Evolutionary conservation across 495 filamentous ascomycete genomes (phyloP), one percentile per base, ranked within the genome.

Genomic region (Hypoxylon intermedium): DNA sequence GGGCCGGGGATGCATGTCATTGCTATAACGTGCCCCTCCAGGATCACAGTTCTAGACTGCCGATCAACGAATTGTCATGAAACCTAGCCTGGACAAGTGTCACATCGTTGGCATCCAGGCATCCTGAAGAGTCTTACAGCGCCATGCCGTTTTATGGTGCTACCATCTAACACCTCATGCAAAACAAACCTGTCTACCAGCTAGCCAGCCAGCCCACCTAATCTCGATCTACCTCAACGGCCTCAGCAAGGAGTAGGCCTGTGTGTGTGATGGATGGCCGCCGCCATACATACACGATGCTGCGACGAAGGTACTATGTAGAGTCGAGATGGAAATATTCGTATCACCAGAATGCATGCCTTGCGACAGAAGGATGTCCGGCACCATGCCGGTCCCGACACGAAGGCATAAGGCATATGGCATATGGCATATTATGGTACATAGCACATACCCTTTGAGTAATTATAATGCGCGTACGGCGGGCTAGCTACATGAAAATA

Each of bases 1-100:
- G 40, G 48, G 48, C 26, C 28, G 58, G 58, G 58, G 58, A 67
- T 58, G 63, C 58, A 54, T 67, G 58, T 63, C 63, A 54, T 58
- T 47, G 47, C 31, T 55, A 62, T 63, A 50, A 50, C 53, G 38
- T 37, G 42, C 36, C 40, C 34, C 44, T 58, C 53, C 26, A 51
- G 48, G 53, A 47, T 50, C 53, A 37, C 28, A 15, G 63, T 67
- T 62, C 58, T 67, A 67, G 63, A 58, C 53, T 61, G 21, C 16
- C 31, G 58, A 67, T 62, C 53, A 44, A 30, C 52, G 43, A 19
- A 47, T 21, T 53, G 33, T 49, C 26, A 65, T 60, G 56, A 60
- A 60, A 65, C 56, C 47, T 2, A 56, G 37, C 46, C 62, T 15
- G 26, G 47, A 46, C 52, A 41, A 65, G 42, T 18, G 62, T 65